phyloP scores from a whole-genome alignment of 108 stramenopile genomes.

The Nitzschia sp. region DNA sequence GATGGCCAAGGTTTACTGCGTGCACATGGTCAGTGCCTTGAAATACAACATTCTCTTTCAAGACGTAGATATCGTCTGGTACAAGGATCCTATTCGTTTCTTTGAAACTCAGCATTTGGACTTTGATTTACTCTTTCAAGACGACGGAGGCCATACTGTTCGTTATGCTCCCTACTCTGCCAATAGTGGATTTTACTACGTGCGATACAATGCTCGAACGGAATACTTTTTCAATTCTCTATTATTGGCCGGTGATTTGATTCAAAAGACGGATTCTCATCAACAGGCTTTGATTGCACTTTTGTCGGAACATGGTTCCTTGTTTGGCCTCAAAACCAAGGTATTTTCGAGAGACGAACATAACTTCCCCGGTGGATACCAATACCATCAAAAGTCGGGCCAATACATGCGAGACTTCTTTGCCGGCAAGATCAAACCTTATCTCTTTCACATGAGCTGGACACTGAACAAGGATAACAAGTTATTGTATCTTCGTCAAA shows the following conservation, averaged over 20 bases:
- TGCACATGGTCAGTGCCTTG: slow-evolving; percentile 59
- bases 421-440: slow-evolving; percentile 18
- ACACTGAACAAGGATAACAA: slow-evolving; percentile 84
- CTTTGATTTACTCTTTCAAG: slow-evolving; percentile 87
- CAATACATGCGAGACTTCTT: slow-evolving; percentile 36
- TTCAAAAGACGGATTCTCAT: slow-evolving; percentile 64
- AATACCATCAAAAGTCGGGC: slow-evolving; percentile 28
- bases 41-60: slow-evolving; percentile 86
- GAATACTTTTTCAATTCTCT: slow-evolving; percentile 71
- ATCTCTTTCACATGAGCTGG: slow-evolving; percentile 51
- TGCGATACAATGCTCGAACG: slow-evolving; percentile 74
- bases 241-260: slow-evolving; percentile 65
- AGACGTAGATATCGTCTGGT: slow-evolving; percentile 78
- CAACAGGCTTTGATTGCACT: slow-evolving; percentile 76
- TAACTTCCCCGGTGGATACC: slow-evolving; percentile 49
- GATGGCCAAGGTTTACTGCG: slow-evolving; percentile 83
- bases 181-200: slow-evolving; percentile 79
- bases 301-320: slow-evolving; percentile 70
- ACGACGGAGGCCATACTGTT: slow-evolving; percentile 80
- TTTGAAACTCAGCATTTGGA: slow-evolving; percentile 54
- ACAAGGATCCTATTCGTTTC: slow-evolving; percentile 54
- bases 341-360: slow-evolving; percentile 44
- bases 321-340: slow-evolving; percentile 72
- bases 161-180: slow-evolving; percentile 71
- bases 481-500: slow-evolving; percentile 64